Evolutionary conservation across 2,329 filamentous ascomycete species (phyloP).

Genomic region (Colletotrichum sp.): DNA sequence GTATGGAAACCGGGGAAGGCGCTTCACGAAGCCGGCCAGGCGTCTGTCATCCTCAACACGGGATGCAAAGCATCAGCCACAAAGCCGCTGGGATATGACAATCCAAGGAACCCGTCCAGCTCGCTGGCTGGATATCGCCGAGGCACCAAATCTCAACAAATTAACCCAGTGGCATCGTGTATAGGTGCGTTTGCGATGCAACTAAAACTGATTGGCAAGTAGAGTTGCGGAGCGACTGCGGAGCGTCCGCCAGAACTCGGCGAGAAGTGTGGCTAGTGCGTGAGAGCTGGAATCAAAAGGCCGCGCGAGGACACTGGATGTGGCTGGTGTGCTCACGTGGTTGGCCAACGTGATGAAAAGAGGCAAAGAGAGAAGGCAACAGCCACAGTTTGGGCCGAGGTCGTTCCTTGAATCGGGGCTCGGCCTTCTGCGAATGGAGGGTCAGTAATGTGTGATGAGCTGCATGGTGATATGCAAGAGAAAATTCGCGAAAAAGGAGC

Average conservation of each 20-base stretch:
- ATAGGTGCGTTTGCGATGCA: background rate
- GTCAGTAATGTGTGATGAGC: background rate
- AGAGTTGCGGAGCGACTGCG: background rate
- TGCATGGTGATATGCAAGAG: background rate
- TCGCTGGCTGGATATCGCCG: background rate
- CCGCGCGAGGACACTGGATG: background rate
- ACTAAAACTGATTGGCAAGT: background rate
- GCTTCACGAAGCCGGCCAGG: background rate
- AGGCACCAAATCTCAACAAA: background rate
- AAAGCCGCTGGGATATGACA: background rate
- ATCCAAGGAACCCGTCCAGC: background rate
- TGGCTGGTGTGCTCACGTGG: slow-evolving; percentile 5
- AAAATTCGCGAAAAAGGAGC: background rate
- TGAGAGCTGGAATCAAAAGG: background rate
- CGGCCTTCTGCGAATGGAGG: background rate
- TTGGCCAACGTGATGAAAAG: background rate
- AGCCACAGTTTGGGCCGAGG: slow-evolving; percentile 2
- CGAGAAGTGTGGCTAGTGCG: slow-evolving; percentile 4
- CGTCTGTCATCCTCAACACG: background rate
- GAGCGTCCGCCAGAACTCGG: background rate
- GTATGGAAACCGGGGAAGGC: background rate
- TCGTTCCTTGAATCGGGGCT: background rate
- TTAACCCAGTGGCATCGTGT: background rate
- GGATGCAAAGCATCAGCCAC: slow-evolving; percentile 8
- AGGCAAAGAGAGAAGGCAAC: background rate